Conservation (phyloP, 768 basidiomycete genomes). For the Lanmaoa pseudosensibilis region DNA sequence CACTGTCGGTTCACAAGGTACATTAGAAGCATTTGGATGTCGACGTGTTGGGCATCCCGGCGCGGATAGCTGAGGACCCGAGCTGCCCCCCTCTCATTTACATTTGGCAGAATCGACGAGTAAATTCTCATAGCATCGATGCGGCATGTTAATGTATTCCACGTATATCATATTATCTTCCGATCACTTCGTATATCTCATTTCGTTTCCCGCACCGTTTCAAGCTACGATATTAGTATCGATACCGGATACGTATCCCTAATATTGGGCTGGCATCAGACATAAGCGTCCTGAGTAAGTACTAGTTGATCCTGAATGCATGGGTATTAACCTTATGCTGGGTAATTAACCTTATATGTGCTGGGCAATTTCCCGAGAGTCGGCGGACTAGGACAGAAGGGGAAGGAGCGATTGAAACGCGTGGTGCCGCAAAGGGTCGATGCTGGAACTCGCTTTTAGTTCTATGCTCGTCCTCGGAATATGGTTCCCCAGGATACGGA, state of each 20-base stretch:
- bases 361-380: slow-evolving; percentile 1
- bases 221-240: slow-evolving; percentile 18
- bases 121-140: not conserved
- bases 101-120: not conserved
- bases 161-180: slow-evolving; percentile 26
- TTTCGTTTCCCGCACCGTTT: slow-evolving; percentile 17
- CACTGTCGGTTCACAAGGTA: slow-evolving; percentile 14
- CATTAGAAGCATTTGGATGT: slow-evolving; percentile 10
- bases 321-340: slow-evolving; percentile 16
- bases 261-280: slow-evolving; percentile 24
- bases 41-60: not conserved
- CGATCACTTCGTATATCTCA: slow-evolving; percentile 22
- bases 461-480: not conserved
- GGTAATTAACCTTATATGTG: not conserved
- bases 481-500: not conserved
- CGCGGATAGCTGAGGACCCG: not conserved
- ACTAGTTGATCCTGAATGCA: not conserved
- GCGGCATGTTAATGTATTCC: slow-evolving; percentile 27
- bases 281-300: slow-evolving; percentile 12
- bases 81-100: not conserved
- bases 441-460: slow-evolving; percentile 10
- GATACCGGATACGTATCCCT: slow-evolving; percentile 20
- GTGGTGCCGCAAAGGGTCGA: slow-evolving; percentile 1
- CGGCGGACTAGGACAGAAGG: slow-evolving; percentile 10
- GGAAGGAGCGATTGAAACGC: slow-evolving; percentile 4